Conservation (phyloP, 176 grass and related monocot species). For the Oryza brachyantha region DNA sequence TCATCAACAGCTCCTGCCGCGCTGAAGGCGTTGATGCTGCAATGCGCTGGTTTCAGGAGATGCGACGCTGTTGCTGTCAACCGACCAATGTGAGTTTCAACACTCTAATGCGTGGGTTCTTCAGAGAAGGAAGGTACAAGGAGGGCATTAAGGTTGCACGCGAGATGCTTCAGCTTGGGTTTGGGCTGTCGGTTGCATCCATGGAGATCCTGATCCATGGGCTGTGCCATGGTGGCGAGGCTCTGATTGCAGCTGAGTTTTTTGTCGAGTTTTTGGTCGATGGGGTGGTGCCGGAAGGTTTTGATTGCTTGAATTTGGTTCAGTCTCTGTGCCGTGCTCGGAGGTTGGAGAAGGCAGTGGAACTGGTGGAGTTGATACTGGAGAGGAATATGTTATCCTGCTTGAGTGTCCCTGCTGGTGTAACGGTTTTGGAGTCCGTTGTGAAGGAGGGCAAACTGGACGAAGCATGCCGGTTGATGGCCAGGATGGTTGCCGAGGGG, state of each 20-base stretch:
- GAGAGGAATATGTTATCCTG: constrained; percentile 37
- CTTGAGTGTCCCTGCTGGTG: constrained; percentile 49
- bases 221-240: constrained; percentile 36
- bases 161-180: constrained; percentile 76
- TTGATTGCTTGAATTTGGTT: constrained; percentile 55
- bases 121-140: constrained; percentile 50
- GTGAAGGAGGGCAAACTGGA: constrained; percentile 42
- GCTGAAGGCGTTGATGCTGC: constrained; percentile 45
- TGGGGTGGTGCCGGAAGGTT: constrained; percentile 54
- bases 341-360: constrained; percentile 43
- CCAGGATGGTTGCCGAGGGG: constrained; percentile 54
- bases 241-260: constrained; percentile 46
- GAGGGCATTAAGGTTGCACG: constrained; percentile 62
- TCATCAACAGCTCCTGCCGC: constrained; percentile 60
- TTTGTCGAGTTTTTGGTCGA: constrained; percentile 49
- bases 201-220: constrained; percentile 69
- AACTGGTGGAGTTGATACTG: constrained; percentile 48
- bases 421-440: constrained; percentile 56
- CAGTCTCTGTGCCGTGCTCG: constrained; percentile 44
- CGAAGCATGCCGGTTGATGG: constrained; percentile 44
- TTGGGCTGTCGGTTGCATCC: constrained; percentile 45
- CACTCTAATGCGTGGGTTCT: constrained; percentile 75
- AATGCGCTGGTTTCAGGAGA: constrained; percentile 63
- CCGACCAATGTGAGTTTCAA: constrained; percentile 68
- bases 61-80: constrained; percentile 44